Evolutionary conservation across 2,329 filamentous ascomycete species (phyloP), one percentile per base, ranked within the genome.

Genomic region (Colletotrichum destructivum): DNA sequence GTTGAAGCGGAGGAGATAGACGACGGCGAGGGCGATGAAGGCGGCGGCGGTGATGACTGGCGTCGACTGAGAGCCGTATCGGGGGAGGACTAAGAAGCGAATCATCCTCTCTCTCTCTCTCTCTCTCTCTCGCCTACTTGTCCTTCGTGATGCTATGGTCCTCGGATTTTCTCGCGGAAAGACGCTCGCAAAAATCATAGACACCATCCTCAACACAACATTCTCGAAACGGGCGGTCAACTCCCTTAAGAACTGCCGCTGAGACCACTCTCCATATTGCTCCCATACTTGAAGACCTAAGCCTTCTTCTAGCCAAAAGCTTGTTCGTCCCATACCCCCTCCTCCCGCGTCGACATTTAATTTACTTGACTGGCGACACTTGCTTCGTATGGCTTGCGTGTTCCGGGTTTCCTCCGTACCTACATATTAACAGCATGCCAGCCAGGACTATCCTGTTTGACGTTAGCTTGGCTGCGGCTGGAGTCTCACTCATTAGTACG

Each of bases 1-100:
- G 38, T 47, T 44, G 49, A 46, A 68, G n/a, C 69, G 69, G 31
- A 71, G 52, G 0, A 68, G 11, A 57, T 68, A 71, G 51, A 68
- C 31, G 5, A 71, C 3, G 16, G 35, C 31, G 21, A 71, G 57
- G 15, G 64, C 52, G 64, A 71, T 44, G 44, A 71, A 62, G 15
- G 56, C 69, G 21, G 51, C 64, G 31, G 56, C 69, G 23, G 51
- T 57, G 12, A 71, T 23, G 16, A 71, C 16, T 4, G 57, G 64
- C 7, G 64, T 68, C 42, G 57, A 68, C 51, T 52, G 64, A 13
- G 44, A 42, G 57, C 69, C 64, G 52, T 51, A 54, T 35, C 69
- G 69, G n/a, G 69, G 52, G 26, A 57, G 47, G 4, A 71, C 15
- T 13, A 59, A 51, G 26, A 71, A 31, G 26, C 69, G 69, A 52